These are phyloP conservation scores for Apiotrichum sp. DNA, from an alignment of 1,284 basidiomycete genomes.

Conservation along the genomic window DNA sequence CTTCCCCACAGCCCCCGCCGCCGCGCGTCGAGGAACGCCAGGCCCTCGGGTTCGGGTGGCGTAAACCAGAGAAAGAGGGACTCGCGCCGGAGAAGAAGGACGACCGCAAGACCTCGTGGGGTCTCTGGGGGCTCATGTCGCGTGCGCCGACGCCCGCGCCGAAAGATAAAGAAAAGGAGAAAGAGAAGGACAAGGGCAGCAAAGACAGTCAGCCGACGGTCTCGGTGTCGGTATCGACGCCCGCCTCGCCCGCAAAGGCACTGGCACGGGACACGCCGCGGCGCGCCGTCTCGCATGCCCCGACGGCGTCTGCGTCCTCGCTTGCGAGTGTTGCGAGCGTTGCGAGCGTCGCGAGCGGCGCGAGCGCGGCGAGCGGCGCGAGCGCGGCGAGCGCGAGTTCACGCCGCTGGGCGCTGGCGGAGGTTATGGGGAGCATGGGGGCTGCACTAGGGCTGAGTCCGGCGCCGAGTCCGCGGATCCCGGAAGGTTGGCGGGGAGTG, in stretches of 20 bases:
- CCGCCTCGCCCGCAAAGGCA: background rate
- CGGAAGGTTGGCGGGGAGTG: background rate
- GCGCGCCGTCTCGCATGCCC: background rate
- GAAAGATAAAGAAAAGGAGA: no score
- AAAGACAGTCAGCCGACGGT: no score
- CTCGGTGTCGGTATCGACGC: background rate
- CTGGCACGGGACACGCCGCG: background rate
- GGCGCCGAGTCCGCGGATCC: background rate
- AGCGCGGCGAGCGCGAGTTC: no score
- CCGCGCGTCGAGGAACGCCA: slow-evolving; percentile 14
- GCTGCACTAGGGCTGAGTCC: slow-evolving; percentile 27
- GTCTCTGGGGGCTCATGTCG: background rate
- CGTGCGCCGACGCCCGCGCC: no score
- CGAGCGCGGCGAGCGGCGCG: no score
- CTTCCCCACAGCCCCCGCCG: background rate
- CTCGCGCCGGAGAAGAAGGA: background rate
- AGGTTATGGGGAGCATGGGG: slow-evolving; percentile 31
- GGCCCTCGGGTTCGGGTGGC: slow-evolving; percentile 21
- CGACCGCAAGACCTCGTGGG: background rate
- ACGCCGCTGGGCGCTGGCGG: background rate
- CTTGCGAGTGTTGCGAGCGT: no score
- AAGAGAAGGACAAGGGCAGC: no score
- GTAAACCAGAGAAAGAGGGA: background rate
- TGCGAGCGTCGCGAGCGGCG: no score
- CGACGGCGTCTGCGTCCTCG: background rate